Evolutionary conservation across 768 basidiomycete species (phyloP).

Genomic region (Tylopilus subfusipes): DNA sequence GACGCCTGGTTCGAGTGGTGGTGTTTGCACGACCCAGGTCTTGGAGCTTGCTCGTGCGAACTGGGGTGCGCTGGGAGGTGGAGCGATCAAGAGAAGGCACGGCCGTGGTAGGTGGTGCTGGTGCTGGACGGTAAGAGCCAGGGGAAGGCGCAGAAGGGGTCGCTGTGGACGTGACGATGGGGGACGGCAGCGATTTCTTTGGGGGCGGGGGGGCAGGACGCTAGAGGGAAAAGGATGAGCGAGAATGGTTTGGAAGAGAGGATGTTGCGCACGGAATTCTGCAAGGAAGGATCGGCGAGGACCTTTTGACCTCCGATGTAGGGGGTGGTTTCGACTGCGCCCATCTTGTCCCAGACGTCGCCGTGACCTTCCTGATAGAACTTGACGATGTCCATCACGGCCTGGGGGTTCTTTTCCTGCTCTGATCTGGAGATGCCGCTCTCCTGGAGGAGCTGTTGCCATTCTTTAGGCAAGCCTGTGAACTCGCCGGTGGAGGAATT

Average conservation of each 20-base stretch:
- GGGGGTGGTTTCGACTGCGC: slow-evolving; percentile 41
- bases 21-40: slow-evolving; percentile 64
- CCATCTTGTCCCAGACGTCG: slow-evolving; percentile 86
- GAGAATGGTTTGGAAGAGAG: background rate
- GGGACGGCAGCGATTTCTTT: slow-evolving; percentile 36
- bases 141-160: slow-evolving; percentile 41
- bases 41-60: slow-evolving; percentile 44
- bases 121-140: slow-evolving; percentile 62
- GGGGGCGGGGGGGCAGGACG: slow-evolving; percentile 41
- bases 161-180: slow-evolving; percentile 26
- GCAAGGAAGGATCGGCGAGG: slow-evolving; percentile 46
- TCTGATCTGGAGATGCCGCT: slow-evolving; percentile 91
- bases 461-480: slow-evolving; percentile 96
- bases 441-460: slow-evolving; percentile 96
- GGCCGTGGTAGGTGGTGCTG: slow-evolving; percentile 62
- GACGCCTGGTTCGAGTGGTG: slow-evolving; percentile 60
- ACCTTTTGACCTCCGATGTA: slow-evolving; percentile 28
- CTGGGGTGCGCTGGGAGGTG: slow-evolving; percentile 75
- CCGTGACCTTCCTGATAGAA: slow-evolving; percentile 91
- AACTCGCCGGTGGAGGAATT: slow-evolving; percentile 98
- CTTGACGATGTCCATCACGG: slow-evolving; percentile 97
- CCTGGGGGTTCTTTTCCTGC: slow-evolving; percentile 97
- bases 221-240: slow-evolving; percentile 20
- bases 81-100: slow-evolving; percentile 80
- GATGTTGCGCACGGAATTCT: slow-evolving; percentile 50